These are phyloP conservation scores for Parastagonospora nodorum DNA, from an alignment of 2,329 filamentous ascomycete genomes.

Conservation along the genomic window DNA sequence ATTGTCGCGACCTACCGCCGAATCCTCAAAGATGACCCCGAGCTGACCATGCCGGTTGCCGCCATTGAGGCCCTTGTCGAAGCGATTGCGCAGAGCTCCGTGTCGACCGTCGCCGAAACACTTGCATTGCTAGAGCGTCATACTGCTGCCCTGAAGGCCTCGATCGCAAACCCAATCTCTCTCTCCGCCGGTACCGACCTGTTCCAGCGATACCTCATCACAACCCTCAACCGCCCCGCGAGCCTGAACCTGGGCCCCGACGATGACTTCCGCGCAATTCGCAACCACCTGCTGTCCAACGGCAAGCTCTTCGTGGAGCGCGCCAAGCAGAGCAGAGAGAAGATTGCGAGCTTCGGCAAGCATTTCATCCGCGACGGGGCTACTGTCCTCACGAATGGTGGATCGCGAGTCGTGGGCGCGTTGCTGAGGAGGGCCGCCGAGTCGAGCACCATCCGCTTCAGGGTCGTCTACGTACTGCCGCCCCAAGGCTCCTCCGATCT, in stretches of 20 bases:
- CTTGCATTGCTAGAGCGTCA: conserved; percentile 81
- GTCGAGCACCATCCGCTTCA: conserved; percentile 70
- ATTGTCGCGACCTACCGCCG: conserved; percentile 70
- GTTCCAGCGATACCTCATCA: conserved; percentile 91
- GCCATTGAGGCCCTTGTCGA: conserved; percentile 90
- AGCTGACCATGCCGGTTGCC: conserved; percentile 93
- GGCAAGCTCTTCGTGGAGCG: conserved; percentile 83
- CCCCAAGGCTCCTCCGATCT: conserved; percentile 40
- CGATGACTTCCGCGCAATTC: conserved; percentile 80
- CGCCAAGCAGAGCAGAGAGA: conserved; percentile 82
- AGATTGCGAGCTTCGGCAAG: conserved; percentile 79
- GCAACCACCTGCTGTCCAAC: conserved; percentile 83
- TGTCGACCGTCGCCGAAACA: conserved; percentile 91
- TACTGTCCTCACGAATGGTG: conserved; percentile 88
- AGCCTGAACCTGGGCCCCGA: conserved; percentile 52
- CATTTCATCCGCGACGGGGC: conserved; percentile 78
- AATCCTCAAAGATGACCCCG: conserved; percentile 71
- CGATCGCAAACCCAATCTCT: conserved; percentile 86
- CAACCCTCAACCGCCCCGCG: conserved; percentile 64
- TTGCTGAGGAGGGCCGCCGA: conserved; percentile 76
- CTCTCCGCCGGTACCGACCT: conserved; percentile 93
- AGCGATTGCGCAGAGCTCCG: conserved; percentile 77
- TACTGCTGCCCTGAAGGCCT: conserved; percentile 75
- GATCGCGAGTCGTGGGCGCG: conserved; percentile 80
- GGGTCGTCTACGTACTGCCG: conserved; percentile 72